A percentile compares a stretch with the other conserved stretches of the same genome.
phyloP scores from a whole-genome alignment of 192 early-diverging fungal species.

The Coemansia sp. region DNA sequence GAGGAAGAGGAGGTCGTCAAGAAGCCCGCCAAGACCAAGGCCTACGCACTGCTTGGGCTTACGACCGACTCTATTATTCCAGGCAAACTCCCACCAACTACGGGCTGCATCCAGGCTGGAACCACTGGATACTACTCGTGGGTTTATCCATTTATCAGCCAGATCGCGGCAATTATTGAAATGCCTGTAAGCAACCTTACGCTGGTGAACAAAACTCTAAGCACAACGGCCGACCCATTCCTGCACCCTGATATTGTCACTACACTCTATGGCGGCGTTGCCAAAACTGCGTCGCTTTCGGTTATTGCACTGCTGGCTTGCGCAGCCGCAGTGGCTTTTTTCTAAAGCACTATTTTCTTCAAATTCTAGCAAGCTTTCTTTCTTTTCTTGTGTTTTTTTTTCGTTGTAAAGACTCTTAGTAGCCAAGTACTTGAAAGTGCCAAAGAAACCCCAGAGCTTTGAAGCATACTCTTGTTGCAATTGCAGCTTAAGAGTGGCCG shows the following conservation, averaged over 20 bases:
- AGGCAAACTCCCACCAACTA: not conserved
- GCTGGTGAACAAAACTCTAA: not conserved
- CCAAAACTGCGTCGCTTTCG: conserved; percentile 1
- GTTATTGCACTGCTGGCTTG: not conserved
- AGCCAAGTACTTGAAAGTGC: not conserved
- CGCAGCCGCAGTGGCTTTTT: not conserved
- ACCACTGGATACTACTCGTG: conserved; percentile 15
- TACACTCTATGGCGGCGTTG: not conserved
- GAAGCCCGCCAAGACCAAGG: not conserved
- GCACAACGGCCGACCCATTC: not conserved
- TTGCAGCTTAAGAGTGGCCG: not conserved
- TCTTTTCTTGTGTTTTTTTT: not conserved
- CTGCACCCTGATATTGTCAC: not conserved
- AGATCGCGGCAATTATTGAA: conserved; percentile 5
- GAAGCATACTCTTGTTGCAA: not conserved
- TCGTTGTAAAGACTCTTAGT: not conserved
- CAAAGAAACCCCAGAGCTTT: not conserved
- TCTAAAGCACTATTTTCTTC: not conserved
- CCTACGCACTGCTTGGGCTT: conserved; percentile 14
- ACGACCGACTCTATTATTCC: conserved; percentile 2
- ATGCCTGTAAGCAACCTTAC: not conserved
- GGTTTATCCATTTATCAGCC: conserved; percentile 12
- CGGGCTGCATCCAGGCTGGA: not conserved
- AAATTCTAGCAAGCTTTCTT: not conserved
- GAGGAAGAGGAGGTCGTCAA: not conserved